These are phyloP conservation scores for Oryza nivara DNA, from an alignment of 176 grass and related monocot species.

Conservation along the genomic window DNA sequence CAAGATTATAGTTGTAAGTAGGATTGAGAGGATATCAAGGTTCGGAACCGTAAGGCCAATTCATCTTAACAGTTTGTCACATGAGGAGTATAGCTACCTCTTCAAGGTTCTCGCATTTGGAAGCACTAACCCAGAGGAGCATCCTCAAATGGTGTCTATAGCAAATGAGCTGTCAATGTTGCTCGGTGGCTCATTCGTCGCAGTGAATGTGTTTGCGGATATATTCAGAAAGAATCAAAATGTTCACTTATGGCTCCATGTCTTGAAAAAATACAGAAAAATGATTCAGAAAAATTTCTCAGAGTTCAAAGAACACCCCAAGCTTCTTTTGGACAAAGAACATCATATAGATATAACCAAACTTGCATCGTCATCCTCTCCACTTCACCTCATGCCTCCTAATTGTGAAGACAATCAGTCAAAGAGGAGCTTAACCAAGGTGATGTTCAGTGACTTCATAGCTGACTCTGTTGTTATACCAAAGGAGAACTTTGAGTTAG, in stretches of 20 bases:
- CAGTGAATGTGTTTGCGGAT: neutral
- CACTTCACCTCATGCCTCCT: constrained; percentile 30
- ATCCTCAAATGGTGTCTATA: constrained; percentile 7
- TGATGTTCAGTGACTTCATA: constrained; percentile 41
- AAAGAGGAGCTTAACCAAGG: constrained; percentile 10
- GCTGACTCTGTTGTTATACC: neutral
- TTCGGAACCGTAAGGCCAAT: constrained; percentile 25
- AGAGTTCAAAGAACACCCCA: constrained; percentile 25
- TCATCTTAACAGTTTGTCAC: neutral
- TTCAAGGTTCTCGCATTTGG: constrained; percentile 47
- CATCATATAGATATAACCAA: constrained; percentile 11
- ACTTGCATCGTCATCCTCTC: neutral
- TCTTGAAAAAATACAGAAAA: neutral
- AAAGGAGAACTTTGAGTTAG: constrained; percentile 32
- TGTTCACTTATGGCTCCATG: neutral
- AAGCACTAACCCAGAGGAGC: constrained; percentile 29
- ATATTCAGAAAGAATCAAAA: constrained; percentile 31
- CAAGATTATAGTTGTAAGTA: constrained; percentile 41
- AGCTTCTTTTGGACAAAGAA: constrained; percentile 15
- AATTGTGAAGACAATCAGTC: neutral
- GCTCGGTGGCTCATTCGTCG: constrained; percentile 8
- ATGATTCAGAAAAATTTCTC: neutral
- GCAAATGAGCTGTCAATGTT: neutral
- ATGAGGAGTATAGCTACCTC: constrained; percentile 37
- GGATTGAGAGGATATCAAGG: neutral